Base-by-base conservation (phyloP, 371 early-diverging fungal species). In the Smittium mucronatum region DNA sequence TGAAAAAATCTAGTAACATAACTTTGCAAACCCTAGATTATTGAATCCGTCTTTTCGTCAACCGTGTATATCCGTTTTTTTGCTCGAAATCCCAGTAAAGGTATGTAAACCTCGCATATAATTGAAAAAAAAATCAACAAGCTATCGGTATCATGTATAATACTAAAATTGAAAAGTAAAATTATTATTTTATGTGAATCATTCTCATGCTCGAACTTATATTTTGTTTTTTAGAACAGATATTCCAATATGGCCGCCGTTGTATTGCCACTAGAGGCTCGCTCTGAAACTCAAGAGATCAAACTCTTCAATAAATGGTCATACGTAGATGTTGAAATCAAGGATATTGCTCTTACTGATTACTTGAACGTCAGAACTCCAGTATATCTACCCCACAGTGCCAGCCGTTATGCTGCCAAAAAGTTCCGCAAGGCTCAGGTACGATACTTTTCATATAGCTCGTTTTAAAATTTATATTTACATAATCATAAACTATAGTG, bases 331-430 rank as follows among this genome's bases (percentile, higher is more conserved):
- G 90, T 95, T 77, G 93, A 93, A 82, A 87, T 93, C 82, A 94
- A 94, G 87, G 96, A 97, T 81, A 91, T 95, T 74, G 91, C 91
- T 73, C 87, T 93, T 77, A 85, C 84, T 80, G 98, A 98, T 84
- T 98, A 97, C 89, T 82, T 98, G 76, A 89, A 92, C 81, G 83
- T 97, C 84, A 87, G 88, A 75, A 87, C 89, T 83, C 94, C 91
- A 73, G 93, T 94, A 73, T 98, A 94, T 87, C 84, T 95, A 76
- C 95, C 97, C 76, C 98, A 98, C 92, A 94, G 97, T 75, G 97
- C 96, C 75, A 97, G 97, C 75, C 93, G 98, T 80, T 97, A 93
- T 85, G 94, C 95, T 80, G 82, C 88, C 82, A 95, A 94, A 88
- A 86, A 94, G 80, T 98, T 98, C 91, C 88, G 97, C 81, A 98